Base-by-base conservation (phyloP, 495 filamentous ascomycete genomes). In the Bombardia bombarda region DNA sequence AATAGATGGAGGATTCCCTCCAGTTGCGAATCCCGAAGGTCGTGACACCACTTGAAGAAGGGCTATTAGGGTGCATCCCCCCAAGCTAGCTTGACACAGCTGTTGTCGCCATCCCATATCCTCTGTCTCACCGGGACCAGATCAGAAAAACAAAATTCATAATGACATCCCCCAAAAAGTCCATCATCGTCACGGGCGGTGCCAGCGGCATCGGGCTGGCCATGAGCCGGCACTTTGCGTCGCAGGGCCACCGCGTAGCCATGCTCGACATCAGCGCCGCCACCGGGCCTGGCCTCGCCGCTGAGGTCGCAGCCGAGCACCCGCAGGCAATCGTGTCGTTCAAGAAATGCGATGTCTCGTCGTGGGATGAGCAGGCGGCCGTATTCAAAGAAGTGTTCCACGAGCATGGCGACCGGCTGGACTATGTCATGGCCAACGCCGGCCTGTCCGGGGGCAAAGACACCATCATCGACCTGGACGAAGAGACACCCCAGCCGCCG, bases 381-480 rank as follows among this genome's bases (percentile, higher is more conserved):
- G 69, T 55, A 0, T 78, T 78, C 42, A 49, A 56, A 36, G 60
- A 63, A 8, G 57, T 73, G 1, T 68, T 58, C 37, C 48, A 56
- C 4, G 44, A 62, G 23, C 41, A 58, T 40, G 43, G 43, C 7
- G 63, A 65, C 5, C 47, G 59, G 0, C 43, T 80, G 2, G 72
- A 80, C 38, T 41, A 76, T 10, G 74, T 77, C 2, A 66, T 78
- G 47, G 74, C 74, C 14, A 78, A 78, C 51, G 75, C 76, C 0
- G 76, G 76, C 2, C 62, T 80, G 19, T 65, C 65, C 0, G 72
- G 77, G 52, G 68, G 69, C 2, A 52, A 30, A 3, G 59, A 55
- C 10, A 60, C 56, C 14, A 33, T 60, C 2, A 49, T 60, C 10
- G 47, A 55, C 7, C 34, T 67, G 18, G 42, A 69, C 17, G 61